Percentiles rank a stretch among this genome's conserved stretches.
Evolutionary conservation across 164 flowering plant species (phyloP).

Genomic region (Annona squamosa): DNA sequence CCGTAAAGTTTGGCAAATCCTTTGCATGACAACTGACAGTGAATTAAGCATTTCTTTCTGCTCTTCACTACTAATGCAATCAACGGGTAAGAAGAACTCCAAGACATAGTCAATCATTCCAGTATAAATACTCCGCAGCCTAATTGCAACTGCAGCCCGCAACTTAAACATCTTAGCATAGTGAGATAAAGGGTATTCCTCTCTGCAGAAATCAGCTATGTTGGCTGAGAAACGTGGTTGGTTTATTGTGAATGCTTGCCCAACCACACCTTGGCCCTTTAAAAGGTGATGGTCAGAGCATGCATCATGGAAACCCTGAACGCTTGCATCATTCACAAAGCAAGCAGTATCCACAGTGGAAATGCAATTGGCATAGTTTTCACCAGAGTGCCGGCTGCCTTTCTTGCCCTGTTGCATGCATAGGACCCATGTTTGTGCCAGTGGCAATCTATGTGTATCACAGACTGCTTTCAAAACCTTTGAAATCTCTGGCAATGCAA

Average conservation of each 20-base stretch:
- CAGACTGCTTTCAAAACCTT: conserved; percentile 61
- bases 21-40: conserved; percentile 41
- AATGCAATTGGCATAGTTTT: conserved; percentile 51
- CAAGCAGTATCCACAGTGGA: conserved; percentile 74
- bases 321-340: conserved; percentile 38
- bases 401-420: conserved; percentile 61
- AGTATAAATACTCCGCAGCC: conserved; percentile 43
- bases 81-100: conserved; percentile 42
- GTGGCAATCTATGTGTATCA: conserved; percentile 61
- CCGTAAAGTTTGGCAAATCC: conserved; percentile 37
- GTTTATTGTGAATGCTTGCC: conserved; percentile 62
- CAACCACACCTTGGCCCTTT: conserved; percentile 78
- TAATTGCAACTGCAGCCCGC: conserved; percentile 64
- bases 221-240: conserved; percentile 71
- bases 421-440: conserved; percentile 88
- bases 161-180: conserved; percentile 64
- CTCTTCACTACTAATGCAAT: conserved; percentile 22
- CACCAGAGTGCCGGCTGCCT: conserved; percentile 65
- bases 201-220: conserved; percentile 43
- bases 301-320: conserved; percentile 75
- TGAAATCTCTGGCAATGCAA: conserved; percentile 52
- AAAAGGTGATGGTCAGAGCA: conserved; percentile 84
- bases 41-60: conserved; percentile 37
- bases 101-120: conserved; percentile 51
- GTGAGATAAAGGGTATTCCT: conserved; percentile 77